Evolutionary conservation across 1,284 basidiomycete species (phyloP), one percentile per base, ranked within the genome.

Genomic region (Omphalotus olearius): DNA sequence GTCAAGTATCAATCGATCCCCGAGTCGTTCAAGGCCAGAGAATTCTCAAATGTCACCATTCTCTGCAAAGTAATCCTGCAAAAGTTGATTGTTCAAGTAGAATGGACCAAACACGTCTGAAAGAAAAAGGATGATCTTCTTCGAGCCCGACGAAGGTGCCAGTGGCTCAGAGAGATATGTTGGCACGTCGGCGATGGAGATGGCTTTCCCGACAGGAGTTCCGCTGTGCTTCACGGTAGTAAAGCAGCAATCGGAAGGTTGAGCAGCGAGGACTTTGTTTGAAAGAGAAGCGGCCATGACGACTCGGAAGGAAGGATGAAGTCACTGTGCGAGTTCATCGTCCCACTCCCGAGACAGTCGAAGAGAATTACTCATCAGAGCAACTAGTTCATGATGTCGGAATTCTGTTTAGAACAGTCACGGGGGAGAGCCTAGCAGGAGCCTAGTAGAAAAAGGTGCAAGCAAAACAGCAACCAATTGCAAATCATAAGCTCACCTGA

Each of bases 111-210:
- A 77, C 10, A 73, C 67, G 51, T 81, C 79, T 10, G 79, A 57
- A 47, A 78, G 69, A 62, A 74, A 80, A 43, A 79, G 51, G 42
- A 82, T 62, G 20, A 81, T 67, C 55, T 68, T 74, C 57, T 71
- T 70, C 1, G 59, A 50, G n/a, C 35, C 20, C 41, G 56, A n/a
- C 42, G n/a, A 30, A 16, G 18, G 68, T n/a, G n/a, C n/a, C n/a
- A n/a, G 60, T 0, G 78, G 78, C 47, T 74, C 71, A 4, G 75
- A 69, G 44, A 82, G 57, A 58, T 83, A 82, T 1, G 80, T 81
- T 10, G 70, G 61, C 6, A 80, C 59, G 3, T 69, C 74, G 0
- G 69, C 79, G 45, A 83, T 69, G 6, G 61, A 62, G 40, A 72
- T 69, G 3, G 66, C 57, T 45, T 63, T 67, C 17, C 80, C 79